These are phyloP conservation scores for Leavenworthia alabamica DNA, from an alignment of 345 rosid genomes.

Conservation along the genomic window DNA sequence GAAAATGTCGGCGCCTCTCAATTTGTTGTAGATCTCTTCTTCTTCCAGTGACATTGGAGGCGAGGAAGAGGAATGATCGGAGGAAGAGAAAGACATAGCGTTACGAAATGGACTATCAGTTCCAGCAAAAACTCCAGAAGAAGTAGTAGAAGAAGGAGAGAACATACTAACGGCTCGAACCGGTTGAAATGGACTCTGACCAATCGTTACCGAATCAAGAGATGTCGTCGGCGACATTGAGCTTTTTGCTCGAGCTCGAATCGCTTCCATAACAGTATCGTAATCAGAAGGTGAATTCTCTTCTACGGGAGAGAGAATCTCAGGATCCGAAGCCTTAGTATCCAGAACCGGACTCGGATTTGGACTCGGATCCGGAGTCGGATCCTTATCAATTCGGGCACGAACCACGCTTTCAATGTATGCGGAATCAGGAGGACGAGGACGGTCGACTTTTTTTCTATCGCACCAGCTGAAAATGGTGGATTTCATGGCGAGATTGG, in stretches of 20 bases:
- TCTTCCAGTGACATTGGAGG: conserved; percentile 41
- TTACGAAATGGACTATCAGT: conserved; percentile 27
- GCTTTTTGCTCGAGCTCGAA: conserved; percentile 20
- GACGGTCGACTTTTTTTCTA: conserved; percentile 28
- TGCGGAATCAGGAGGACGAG: conserved; percentile 44
- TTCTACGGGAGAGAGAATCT: conserved; percentile 51
- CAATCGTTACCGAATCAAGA: conserved; percentile 46
- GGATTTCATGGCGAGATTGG: conserved; percentile 66
- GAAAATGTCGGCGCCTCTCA: conserved; percentile 44
- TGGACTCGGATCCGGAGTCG: conserved; percentile 15
- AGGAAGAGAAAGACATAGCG: conserved; percentile 26
- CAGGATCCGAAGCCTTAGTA: conserved; percentile 50
- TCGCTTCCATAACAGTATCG: conserved; percentile 52
- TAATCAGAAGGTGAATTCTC: conserved; percentile 39
- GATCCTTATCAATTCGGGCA: conserved; percentile 30
- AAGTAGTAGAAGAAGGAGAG: conserved; percentile 46
- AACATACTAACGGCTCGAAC: conserved; percentile 59
- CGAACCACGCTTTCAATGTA: conserved; percentile 46
- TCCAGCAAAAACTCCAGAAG: conserved; percentile 40
- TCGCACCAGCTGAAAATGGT: conserved; percentile 68
- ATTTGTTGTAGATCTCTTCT: conserved; percentile 41
- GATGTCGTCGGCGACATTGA: conserved; percentile 46
- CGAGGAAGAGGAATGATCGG: conserved; percentile 22
- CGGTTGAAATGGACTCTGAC: conserved; percentile 34
- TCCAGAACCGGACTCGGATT: conserved; percentile 13